Evolutionary conservation across 1,139 yeast species (phyloP).

Genomic region (Suhomyces terraborum): DNA sequence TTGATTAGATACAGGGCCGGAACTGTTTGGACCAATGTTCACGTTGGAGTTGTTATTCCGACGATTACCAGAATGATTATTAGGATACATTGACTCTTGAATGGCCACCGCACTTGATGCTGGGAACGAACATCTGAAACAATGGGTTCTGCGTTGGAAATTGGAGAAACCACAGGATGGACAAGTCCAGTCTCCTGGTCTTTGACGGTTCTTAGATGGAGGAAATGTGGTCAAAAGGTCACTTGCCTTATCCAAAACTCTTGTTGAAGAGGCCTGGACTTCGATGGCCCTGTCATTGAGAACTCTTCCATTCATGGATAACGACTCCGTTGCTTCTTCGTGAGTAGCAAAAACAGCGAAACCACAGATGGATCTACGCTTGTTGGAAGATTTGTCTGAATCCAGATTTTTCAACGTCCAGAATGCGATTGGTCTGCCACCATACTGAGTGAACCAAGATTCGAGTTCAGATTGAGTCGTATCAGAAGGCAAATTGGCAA

Average conservation of each 20-base stretch:
- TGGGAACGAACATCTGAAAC: constrained; percentile 91
- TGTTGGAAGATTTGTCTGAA: constrained; percentile 21
- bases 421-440: constrained; percentile 83
- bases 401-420: constrained; percentile 78
- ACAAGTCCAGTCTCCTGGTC: constrained; percentile 98
- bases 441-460: constrained; percentile 86
- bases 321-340: constrained; percentile 80
- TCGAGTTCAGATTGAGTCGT: constrained; percentile 91
- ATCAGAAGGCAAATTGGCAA: constrained; percentile 78
- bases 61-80: constrained; percentile 14
- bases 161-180: constrained; percentile 95
- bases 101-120: constrained; percentile 70
- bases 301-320: constrained; percentile 77
- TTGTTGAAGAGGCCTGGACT: constrained; percentile 81
- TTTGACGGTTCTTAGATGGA: constrained; percentile 82
- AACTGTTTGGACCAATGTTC: constrained; percentile 2
- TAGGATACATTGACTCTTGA: constrained; percentile 52
- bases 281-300: constrained; percentile 76
- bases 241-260: constrained; percentile 77
- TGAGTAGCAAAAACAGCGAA: constrained; percentile 84
- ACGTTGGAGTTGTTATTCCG: constrained; percentile 15
- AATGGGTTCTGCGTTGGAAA: constrained; percentile 91
- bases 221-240: constrained; percentile 85
- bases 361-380: constrained; percentile 53
- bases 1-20: constrained; percentile 1